Evolutionary conservation across 1,139 yeast genomes (phyloP).

Genomic region (Pichia sp.): DNA sequence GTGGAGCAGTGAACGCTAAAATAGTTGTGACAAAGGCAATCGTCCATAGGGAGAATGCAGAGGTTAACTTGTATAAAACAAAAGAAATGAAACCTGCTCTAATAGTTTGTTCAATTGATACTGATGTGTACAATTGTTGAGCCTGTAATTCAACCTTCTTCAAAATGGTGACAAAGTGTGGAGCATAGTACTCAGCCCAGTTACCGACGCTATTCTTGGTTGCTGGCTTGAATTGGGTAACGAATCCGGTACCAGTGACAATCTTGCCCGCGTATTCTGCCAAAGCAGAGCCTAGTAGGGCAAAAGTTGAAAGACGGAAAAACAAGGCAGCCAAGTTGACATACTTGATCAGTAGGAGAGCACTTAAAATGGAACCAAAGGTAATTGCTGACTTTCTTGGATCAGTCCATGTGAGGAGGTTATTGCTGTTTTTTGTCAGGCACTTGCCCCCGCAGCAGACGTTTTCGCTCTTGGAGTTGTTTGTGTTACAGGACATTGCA

Average conservation of each 20-base stretch:
- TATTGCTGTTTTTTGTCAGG: constrained; percentile 18
- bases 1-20: constrained; percentile 68
- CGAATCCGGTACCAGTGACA: constrained; percentile 64
- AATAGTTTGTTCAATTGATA: constrained; percentile 60
- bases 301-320: constrained; percentile 42
- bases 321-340: constrained; percentile 64
- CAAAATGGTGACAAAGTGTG: constrained; percentile 38
- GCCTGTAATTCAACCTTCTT: constrained; percentile 40
- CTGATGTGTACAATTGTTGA: constrained; percentile 59
- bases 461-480: constrained; percentile 4
- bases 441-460: constrained; percentile 26
- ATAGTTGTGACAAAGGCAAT: constrained; percentile 52
- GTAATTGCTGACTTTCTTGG: constrained; percentile 74
- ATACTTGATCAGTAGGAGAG: constrained; percentile 57
- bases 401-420: constrained; percentile 72
- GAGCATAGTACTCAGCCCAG: constrained; percentile 36
- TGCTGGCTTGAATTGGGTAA: constrained; percentile 55
- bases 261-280: constrained; percentile 64
- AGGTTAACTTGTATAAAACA: constrained; percentile 64
- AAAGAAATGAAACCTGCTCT: constrained; percentile 64
- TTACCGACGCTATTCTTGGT: constrained; percentile 31
- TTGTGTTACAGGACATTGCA: not conserved
- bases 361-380: constrained; percentile 55
- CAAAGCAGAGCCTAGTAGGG: constrained; percentile 50
- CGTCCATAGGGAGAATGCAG: constrained; percentile 68